A percentile compares a stretch with the other conserved stretches of the same genome.
Conservation (phyloP, 345 rosid species). For the Fremontodendron californicum region DNA sequence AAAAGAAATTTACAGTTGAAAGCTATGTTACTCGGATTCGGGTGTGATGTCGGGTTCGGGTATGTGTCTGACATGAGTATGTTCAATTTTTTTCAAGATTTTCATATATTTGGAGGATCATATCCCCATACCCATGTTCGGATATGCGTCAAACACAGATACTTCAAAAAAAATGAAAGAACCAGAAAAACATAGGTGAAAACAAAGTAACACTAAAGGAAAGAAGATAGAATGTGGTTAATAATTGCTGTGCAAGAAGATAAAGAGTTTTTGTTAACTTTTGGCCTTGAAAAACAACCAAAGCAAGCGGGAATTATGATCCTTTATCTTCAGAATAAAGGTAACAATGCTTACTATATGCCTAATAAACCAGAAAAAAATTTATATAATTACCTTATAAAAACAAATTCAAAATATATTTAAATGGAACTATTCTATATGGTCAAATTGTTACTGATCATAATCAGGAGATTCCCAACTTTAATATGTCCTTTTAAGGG, state of each 20-base stretch:
- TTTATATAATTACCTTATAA: not conserved
- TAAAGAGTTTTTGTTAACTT: not conserved
- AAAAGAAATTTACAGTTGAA: not conserved
- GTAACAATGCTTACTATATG: not conserved
- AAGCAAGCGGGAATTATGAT: not conserved
- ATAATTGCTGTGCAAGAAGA: not conserved
- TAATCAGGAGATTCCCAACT: constrained; percentile 26
- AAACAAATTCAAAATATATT: not conserved
- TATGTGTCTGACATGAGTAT: too few relatives aligned
- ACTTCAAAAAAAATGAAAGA: too few relatives aligned
- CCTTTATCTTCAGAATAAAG: not conserved
- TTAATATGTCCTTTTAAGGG: constrained; percentile 20
- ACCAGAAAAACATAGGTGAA: too few relatives aligned
- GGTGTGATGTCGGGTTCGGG: too few relatives aligned
- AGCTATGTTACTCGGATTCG: too few relatives aligned
- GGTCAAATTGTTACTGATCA: constrained; percentile 15
- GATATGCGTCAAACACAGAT: too few relatives aligned
- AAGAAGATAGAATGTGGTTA: not conserved
- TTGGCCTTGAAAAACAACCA: not conserved
- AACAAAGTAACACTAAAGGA: not conserved
- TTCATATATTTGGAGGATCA: too few relatives aligned
- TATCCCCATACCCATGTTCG: too few relatives aligned
- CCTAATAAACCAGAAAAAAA: not conserved
- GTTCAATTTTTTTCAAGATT: too few relatives aligned
- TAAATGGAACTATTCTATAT: not conserved